Conservation (phyloP, 2,329 filamentous ascomycete genomes). For the Scopulariopsis brevicaulis region DNA sequence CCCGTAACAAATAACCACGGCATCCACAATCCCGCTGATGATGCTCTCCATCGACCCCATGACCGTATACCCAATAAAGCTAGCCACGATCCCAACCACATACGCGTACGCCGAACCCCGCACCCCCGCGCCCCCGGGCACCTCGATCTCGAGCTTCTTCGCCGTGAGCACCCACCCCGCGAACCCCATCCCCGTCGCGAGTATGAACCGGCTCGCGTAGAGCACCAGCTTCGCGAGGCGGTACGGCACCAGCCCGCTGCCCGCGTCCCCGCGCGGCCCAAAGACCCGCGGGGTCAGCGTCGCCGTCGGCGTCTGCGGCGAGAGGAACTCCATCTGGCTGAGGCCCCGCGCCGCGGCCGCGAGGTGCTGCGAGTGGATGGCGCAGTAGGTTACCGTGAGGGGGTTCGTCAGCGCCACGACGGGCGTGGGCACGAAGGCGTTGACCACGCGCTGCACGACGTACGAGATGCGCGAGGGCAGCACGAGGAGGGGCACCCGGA, state of each 20-base stretch:
- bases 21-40: conserved; percentile 76
- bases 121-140: conserved; percentile 39
- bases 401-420: conserved; percentile 83
- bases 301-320: conserved; percentile 61
- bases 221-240: conserved; percentile 83
- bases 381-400: conserved; percentile 81
- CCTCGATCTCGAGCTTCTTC: conserved; percentile 56
- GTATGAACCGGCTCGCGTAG: conserved; percentile 82
- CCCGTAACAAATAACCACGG: conserved; percentile 85
- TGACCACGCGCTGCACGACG: conserved; percentile 61
- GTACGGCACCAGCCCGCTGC: conserved; percentile 64
- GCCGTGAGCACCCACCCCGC: conserved; percentile 95
- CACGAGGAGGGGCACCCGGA: conserved; percentile 75
- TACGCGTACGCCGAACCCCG: conserved; percentile 89
- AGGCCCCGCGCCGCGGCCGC: conserved; percentile 67
- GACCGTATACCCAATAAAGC: conserved; percentile 90
- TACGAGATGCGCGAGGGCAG: conserved; percentile 58
- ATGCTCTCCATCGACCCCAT: conserved; percentile 86
- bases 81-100: conserved; percentile 82
- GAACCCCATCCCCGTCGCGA: conserved; percentile 82
- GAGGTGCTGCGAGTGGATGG: conserved; percentile 83
- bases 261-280: conserved; percentile 25
- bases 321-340: conserved; percentile 71
- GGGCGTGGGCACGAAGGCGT: conserved; percentile 73
- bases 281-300: conserved; percentile 50